phyloP scores from a whole-genome alignment of 179 eudicot genomes.

The Silene vulgaris region DNA sequence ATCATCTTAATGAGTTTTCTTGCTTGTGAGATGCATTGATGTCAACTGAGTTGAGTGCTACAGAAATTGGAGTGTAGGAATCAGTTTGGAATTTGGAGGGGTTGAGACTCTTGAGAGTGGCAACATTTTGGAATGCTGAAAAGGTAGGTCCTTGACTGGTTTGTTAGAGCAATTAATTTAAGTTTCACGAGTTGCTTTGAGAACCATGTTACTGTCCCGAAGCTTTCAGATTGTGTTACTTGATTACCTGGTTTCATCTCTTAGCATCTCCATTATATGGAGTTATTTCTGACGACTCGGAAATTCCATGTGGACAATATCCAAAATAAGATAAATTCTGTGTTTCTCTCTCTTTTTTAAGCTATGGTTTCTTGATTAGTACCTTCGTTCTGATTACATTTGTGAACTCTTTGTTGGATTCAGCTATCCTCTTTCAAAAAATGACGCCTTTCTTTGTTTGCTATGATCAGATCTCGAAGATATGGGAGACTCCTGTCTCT shows the following conservation, averaged over 20 bases:
- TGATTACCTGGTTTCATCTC: background rate
- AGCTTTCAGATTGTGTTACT: background rate
- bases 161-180: background rate
- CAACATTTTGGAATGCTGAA: background rate
- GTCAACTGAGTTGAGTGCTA: background rate
- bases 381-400: slow-evolving; percentile 1
- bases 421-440: background rate
- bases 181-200: background rate
- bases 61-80: background rate
- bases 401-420: slow-evolving; percentile 6
- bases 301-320: no score
- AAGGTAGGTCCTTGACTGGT: background rate
- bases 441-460: slow-evolving; percentile 17
- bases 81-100: background rate
- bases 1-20: background rate
- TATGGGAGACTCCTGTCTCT: slow-evolving; percentile 79
- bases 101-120: background rate
- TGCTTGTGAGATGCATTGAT: background rate
- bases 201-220: background rate
- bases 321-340: background rate
- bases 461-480: slow-evolving; percentile 52
- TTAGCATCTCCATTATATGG: background rate
- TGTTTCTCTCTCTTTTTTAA: background rate
- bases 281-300: no score
- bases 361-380: background rate